phyloP scores from a whole-genome alignment of 306 rosid genomes.

The Dalbergia oliveri region DNA sequence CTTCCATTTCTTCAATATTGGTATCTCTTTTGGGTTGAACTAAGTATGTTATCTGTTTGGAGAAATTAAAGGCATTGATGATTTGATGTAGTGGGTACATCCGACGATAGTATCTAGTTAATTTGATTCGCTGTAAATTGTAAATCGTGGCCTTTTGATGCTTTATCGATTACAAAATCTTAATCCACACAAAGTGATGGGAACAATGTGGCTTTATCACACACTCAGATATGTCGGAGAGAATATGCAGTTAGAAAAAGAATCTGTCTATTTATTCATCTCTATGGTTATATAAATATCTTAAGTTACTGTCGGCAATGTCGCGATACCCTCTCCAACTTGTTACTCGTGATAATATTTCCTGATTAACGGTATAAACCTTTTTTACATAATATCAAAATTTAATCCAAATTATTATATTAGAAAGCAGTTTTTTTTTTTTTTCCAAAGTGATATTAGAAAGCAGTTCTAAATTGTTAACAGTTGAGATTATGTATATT shows the following conservation, averaged over 20 bases:
- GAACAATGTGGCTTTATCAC: slow-evolving; percentile 38
- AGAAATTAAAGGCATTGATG: not conserved
- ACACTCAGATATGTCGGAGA: slow-evolving; percentile 52
- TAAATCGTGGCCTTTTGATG: not conserved
- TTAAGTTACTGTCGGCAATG: too few species aligned
- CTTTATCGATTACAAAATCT: slow-evolving; percentile 1
- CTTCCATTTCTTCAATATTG: not conserved
- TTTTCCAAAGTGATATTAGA: too few species aligned
- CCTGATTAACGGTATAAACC: too few species aligned
- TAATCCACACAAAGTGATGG: slow-evolving; percentile 39
- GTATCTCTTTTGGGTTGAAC: not conserved
- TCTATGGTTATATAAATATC: not conserved
- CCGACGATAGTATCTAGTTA: not conserved
- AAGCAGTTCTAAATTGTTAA: too few species aligned
- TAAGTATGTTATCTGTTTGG: slow-evolving; percentile 34
- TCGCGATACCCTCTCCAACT: too few species aligned
- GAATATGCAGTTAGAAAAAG: slow-evolving; percentile 37
- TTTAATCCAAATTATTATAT: too few species aligned
- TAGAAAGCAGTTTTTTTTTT: too few species aligned
- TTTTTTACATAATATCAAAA: too few species aligned
- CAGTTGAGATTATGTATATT: too few species aligned
- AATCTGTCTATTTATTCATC: slow-evolving; percentile 4
- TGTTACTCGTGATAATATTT: too few species aligned
- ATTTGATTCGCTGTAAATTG: not conserved
- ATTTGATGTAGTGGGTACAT: slow-evolving; percentile 17